phyloP scores from a whole-genome alignment of 192 early-diverging fungal genomes.

The Linnemannia zychae region DNA sequence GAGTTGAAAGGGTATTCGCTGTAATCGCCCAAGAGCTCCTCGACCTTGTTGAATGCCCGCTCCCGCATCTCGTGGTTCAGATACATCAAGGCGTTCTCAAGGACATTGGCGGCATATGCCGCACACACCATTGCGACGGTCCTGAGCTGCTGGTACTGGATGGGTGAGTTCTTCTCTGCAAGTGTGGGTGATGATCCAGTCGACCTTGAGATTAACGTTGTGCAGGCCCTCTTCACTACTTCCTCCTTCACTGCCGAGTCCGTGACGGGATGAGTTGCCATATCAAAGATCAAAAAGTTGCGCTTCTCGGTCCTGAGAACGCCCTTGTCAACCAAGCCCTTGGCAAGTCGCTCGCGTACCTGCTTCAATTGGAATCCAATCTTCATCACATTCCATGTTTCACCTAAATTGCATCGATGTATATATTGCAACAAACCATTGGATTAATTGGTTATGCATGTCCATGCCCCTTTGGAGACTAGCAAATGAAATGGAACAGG shows the following conservation, averaged over 20 bases:
- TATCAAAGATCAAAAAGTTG: constrained; percentile 96
- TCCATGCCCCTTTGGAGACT: background rate
- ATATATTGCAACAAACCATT: background rate
- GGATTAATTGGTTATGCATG: background rate
- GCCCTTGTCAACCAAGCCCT: constrained; percentile 98
- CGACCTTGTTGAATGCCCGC: constrained; percentile 88
- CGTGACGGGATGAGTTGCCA: constrained; percentile 97
- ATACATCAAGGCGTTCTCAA: constrained; percentile 93
- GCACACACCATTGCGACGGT: constrained; percentile 94
- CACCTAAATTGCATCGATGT: constrained; percentile 72
- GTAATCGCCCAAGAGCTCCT: constrained; percentile 91
- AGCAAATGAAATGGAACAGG: background rate
- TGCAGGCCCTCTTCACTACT: constrained; percentile 86
- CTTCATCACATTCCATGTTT: constrained; percentile 99
- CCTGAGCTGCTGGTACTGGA: constrained; percentile 73
- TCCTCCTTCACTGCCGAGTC: constrained; percentile 91
- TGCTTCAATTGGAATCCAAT: constrained; percentile 98
- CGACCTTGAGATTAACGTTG: constrained; percentile 81
- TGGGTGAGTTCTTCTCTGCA: constrained; percentile 64
- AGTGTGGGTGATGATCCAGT: constrained; percentile 66
- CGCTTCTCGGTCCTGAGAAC: constrained; percentile 95
- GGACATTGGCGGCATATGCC: constrained; percentile 95
- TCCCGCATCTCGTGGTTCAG: constrained; percentile 90
- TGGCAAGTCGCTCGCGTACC: constrained; percentile 95
- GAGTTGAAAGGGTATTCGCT: constrained; percentile 78